These are phyloP conservation scores for Westerdykella sp. DNA, from an alignment of 2,329 filamentous ascomycete species.

Conservation along the genomic window DNA sequence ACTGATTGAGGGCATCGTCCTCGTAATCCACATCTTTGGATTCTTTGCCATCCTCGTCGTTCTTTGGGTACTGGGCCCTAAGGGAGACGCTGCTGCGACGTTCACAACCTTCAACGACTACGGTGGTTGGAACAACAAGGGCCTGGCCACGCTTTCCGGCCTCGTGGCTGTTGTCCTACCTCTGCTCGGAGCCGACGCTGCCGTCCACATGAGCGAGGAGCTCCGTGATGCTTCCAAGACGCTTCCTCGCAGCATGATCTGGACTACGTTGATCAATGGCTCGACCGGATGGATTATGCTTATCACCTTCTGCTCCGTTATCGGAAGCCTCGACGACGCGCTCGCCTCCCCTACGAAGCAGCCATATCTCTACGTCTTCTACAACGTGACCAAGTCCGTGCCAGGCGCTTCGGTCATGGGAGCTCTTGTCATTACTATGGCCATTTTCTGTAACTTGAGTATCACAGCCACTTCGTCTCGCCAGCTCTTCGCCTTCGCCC, in stretches of 20 bases:
- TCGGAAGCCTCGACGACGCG: slow-evolving; percentile 6
- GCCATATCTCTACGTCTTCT: slow-evolving; percentile 21
- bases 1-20: slow-evolving; percentile 39
- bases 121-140: slow-evolving; percentile 6
- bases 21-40: slow-evolving; percentile 45
- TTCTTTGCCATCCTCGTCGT: slow-evolving; percentile 45
- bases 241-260: slow-evolving; percentile 29
- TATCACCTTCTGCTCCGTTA: slow-evolving; percentile 6
- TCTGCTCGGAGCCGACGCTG: slow-evolving; percentile 8
- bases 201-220: slow-evolving; percentile 13
- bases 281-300: slow-evolving; percentile 27
- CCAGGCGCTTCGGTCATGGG: slow-evolving; percentile 18
- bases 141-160: slow-evolving; percentile 5
- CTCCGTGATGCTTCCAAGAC: slow-evolving; percentile 13
- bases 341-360: slow-evolving; percentile 13
- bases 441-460: slow-evolving; percentile 18
- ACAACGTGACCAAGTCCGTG: slow-evolving; percentile 19
- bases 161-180: slow-evolving; percentile 3
- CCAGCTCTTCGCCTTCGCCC: slow-evolving; percentile 24
- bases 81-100: slow-evolving; percentile 1
- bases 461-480: slow-evolving; percentile 22
- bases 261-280: slow-evolving; percentile 28
- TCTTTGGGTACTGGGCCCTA: slow-evolving; percentile 13
- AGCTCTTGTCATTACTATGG: slow-evolving; percentile 19
- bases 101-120: slow-evolving; percentile 10